Evolutionary conservation across 768 basidiomycete genomes (phyloP).

Genomic region (Asterophora parasitica): DNA sequence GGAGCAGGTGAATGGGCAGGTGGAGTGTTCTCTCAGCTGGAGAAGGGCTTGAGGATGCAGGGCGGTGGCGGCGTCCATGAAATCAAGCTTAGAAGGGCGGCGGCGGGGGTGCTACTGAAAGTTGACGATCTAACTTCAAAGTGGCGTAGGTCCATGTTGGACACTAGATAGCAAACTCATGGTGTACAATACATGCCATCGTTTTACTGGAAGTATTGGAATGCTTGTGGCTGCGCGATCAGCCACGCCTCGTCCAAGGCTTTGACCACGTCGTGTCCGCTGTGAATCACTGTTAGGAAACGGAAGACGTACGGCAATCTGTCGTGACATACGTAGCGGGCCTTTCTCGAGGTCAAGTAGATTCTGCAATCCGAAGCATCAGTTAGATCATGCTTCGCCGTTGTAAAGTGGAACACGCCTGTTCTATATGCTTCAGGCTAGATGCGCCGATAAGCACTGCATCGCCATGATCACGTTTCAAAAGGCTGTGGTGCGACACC

Average conservation of each 20-base stretch:
- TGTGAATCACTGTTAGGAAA: neutral
- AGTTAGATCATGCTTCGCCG: neutral
- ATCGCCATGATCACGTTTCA: slow-evolving; percentile 28
- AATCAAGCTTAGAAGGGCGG: slow-evolving; percentile 56
- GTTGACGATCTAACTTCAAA: slow-evolving; percentile 65
- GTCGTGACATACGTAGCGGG: slow-evolving; percentile 16
- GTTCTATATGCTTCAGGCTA: slow-evolving; percentile 36
- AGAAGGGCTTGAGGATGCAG: slow-evolving; percentile 55
- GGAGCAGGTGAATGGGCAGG: slow-evolving; percentile 80
- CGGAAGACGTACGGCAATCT: neutral
- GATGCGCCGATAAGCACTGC: slow-evolving; percentile 43
- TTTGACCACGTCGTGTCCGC: slow-evolving; percentile 13
- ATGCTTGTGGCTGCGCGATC: slow-evolving; percentile 8
- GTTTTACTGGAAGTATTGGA: slow-evolving; percentile 16
- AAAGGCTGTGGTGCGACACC: slow-evolving; percentile 39
- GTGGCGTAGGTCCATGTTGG: slow-evolving; percentile 66
- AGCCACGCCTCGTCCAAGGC: slow-evolving; percentile 14
- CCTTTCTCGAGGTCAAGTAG: slow-evolving; percentile 24
- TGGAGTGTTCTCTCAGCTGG: slow-evolving; percentile 57
- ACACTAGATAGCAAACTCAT: slow-evolving; percentile 18
- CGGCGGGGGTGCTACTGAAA: slow-evolving; percentile 79
- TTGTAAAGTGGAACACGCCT: slow-evolving; percentile 9
- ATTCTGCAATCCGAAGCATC: slow-evolving; percentile 13
- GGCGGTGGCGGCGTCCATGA: slow-evolving; percentile 67
- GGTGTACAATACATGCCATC: slow-evolving; percentile 34